Evolutionary conservation across 371 early-diverging fungal genomes (phyloP).

Genomic region (Vairimorpha necatrix): DNA sequence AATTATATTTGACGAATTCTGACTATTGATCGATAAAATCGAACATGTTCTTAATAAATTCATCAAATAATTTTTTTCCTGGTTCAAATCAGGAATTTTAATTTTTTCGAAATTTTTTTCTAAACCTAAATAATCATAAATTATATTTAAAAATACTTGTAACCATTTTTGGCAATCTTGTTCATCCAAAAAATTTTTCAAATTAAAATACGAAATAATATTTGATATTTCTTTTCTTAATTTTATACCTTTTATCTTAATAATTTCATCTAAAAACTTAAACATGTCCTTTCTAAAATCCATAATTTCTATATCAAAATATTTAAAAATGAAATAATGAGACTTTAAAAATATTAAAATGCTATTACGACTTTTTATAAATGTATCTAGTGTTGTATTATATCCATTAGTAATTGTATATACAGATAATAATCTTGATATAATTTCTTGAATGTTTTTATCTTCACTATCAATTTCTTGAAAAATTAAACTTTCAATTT

Average conservation of each 20-base stretch:
- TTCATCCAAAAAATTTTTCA: neutral
- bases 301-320: neutral
- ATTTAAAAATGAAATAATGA: neutral
- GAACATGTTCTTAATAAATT: neutral
- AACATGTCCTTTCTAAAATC: neutral
- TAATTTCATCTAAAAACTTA: neutral
- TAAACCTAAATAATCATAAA: neutral
- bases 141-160: neutral
- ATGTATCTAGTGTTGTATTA: neutral
- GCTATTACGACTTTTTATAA: neutral
- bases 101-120: neutral
- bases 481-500: neutral
- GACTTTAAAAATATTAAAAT: neutral
- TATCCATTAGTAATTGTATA: neutral
- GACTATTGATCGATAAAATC: neutral
- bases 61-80: neutral
- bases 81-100: neutral
- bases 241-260: neutral
- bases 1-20: neutral
- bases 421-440: neutral
- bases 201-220: neutral
- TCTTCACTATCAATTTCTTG: neutral
- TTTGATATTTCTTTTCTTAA: neutral
- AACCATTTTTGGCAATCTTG: neutral
- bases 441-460: neutral